Base-by-base conservation (phyloP, 1,139 yeast genomes). In the Scheffersomyces lignicola region DNA sequence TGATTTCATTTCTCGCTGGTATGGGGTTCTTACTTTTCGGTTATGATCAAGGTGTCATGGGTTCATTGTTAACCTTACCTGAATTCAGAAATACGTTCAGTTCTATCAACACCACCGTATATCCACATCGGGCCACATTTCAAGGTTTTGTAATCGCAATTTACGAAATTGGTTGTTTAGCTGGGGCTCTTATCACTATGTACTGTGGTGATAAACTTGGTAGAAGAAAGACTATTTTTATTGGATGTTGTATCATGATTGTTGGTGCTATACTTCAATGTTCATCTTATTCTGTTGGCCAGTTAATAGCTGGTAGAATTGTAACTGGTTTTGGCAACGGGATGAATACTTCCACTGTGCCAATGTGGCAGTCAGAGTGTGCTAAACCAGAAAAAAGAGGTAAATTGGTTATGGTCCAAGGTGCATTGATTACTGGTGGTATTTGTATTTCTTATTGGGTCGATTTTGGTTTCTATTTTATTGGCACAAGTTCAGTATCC, bases 31-130 rank as follows among this genome's bases (percentile, higher is more conserved):
- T 59, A 16, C 48, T 63, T 18, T 65, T 63, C 34, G 79, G 80
- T 9, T 71, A 71, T 44, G 75, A 71, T 40, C 76, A 74, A 47
- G 75, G 78, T 25, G 74, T 73, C 20, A 66, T 72, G 68, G 75
- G 76, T 25, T 56, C 68, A 16, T 56, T 73, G 31, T 54, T 73
- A 34, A 68, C 75, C 0, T 54, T 70, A 31, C 54, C 54, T 3
- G 47, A 62, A 3, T 73, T 73, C 42, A 47, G 61, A 43, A 48
- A 59, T 20, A 57, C 63, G 11, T 67, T 73, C 49, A 72, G 74
- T 0, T 48, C 54, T 22, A 59, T 65, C 31, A 54, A 63, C 46
- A 52, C 62, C 2, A 38, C 30, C 1, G 42, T 32, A 6, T 53
- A 57, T 26, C 45, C 46, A 9, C 41, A 47, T 18, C 47, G 45